These are phyloP conservation scores for Fagus crenata DNA, from an alignment of 306 rosid genomes.

Conservation along the genomic window DNA sequence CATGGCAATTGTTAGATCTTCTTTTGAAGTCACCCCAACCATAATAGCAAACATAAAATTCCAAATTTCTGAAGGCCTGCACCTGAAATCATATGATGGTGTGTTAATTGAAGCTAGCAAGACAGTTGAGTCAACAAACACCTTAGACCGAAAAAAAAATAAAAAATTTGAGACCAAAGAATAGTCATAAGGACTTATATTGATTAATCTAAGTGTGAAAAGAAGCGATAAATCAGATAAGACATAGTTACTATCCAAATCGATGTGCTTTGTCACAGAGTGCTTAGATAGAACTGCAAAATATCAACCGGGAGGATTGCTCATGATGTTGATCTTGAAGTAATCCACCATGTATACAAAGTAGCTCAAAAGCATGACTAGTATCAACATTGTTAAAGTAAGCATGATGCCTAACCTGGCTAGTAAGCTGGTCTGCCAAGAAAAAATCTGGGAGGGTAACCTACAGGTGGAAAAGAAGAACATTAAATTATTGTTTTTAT, in stretches of 20 bases:
- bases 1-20: conserved; percentile 60
- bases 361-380: not conserved
- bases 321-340: not conserved
- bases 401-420: conserved; percentile 51
- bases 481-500: not conserved
- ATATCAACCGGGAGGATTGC: no score
- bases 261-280: no score
- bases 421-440: conserved; percentile 86
- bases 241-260: not conserved
- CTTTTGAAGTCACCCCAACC: conserved; percentile 63
- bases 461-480: conserved; percentile 36
- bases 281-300: no score
- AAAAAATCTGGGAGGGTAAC: conserved; percentile 60
- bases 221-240: not conserved
- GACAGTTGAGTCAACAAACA: no score
- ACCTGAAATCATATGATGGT: conserved; percentile 44
- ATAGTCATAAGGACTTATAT: not conserved
- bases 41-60: conserved; percentile 75
- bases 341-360: not conserved
- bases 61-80: conserved; percentile 74
- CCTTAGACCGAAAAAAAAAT: no score
- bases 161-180: not conserved
- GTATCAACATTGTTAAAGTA: not conserved
- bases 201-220: no score
- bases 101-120: no score